Percentiles rank a stretch among this genome's conserved stretches.
Evolutionary conservation across 495 filamentous ascomycete species (phyloP).

Genomic region (Daldinia concentrica): DNA sequence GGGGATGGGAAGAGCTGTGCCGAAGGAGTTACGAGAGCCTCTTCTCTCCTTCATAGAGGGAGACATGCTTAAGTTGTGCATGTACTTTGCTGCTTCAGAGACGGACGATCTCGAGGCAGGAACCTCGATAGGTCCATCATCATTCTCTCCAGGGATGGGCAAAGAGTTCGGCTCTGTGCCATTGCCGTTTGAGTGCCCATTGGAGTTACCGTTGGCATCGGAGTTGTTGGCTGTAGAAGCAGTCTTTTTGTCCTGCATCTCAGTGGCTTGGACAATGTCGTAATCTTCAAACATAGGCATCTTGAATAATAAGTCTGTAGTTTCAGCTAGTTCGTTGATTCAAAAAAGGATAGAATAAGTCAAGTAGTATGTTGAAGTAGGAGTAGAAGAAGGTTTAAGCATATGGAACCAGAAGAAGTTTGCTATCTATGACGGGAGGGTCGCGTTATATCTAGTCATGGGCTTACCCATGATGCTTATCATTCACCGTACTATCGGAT

Average conservation of each 20-base stretch:
- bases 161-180: constrained; percentile 43
- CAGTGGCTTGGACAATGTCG: constrained; percentile 58
- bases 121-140: constrained; percentile 70
- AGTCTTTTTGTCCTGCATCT: constrained; percentile 46
- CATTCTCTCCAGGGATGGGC: constrained; percentile 59
- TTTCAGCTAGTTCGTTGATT: not conserved
- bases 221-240: constrained; percentile 37
- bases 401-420: constrained; percentile 25
- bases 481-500: constrained; percentile 22
- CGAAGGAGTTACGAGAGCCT: constrained; percentile 81
- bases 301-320: constrained; percentile 44
- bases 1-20: constrained; percentile 78
- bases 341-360: constrained; percentile 4
- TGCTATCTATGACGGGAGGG: constrained; percentile 23
- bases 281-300: constrained; percentile 72
- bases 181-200: not conserved
- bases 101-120: constrained; percentile 75
- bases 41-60: constrained; percentile 74
- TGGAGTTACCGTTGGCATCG: not conserved
- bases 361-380: not conserved
- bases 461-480: not conserved
- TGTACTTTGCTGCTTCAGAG: constrained; percentile 72
- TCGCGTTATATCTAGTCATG: constrained; percentile 39
- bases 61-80: constrained; percentile 75
- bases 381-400: constrained; percentile 4